Base-by-base conservation (phyloP, 345 rosid species). In the Fremontodendron californicum region DNA sequence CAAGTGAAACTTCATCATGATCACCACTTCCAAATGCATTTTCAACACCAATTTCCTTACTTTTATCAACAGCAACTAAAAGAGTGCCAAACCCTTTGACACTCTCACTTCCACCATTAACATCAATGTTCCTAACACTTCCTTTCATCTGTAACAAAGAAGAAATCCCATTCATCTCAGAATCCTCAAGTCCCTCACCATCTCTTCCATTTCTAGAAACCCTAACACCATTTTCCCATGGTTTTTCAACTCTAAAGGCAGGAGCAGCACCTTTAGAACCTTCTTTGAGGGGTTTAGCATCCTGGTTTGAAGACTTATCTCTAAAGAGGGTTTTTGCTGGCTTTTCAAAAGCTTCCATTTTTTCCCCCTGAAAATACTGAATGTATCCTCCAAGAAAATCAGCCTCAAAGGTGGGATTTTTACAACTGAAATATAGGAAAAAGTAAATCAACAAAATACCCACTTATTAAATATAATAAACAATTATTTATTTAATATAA, bases 121-220 rank as follows among this genome's bases (percentile, higher is more conserved):
- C 63, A 60, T 61, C 70, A 37, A 60, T 48, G 25, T 78, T 74
- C 55, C 75, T 23, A 21, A 48, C 21, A 58, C 80, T 74, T 57
- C 70, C 87, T 69, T 82, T 88, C 94, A 91, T 85, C 73, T 88
- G 84, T 77, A 88, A 60, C 80, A 91, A 69, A 27, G 95, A 88
- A 15, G 94, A 91, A 64, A 82, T 90, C 42, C 96, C 97, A 84
- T 89, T 90, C 85, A 88, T 86, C 52, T 88, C 87, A 55, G 87
- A 84, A 79, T 89, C 97, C 78, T 88, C 90, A 27, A 87, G 82
- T 63, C 62, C 82, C 35, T 74, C 84, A 16, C 39, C 71, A 51
- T 54, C 62, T 23, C 80, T 77, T 33, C 84, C 87, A 83, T 87
- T 85, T 64, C 70, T 40, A 75, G 84, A 76, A 87, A 84, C 85